Base-by-base conservation (phyloP, 805 yeast species). In the Maudiozyma barnettii region DNA sequence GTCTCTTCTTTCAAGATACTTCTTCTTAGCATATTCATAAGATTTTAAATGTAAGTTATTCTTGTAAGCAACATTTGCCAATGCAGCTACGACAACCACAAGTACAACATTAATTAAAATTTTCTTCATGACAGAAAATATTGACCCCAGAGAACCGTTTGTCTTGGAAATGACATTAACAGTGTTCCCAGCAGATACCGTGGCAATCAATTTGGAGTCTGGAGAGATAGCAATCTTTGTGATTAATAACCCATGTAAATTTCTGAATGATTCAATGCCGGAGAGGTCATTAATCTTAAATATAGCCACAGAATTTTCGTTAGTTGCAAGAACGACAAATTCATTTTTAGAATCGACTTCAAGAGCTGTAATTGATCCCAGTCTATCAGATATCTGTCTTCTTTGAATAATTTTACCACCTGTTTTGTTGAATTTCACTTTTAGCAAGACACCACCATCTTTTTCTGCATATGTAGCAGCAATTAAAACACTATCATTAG, bases 171-270 rank as follows among this genome's bases (percentile, higher is more conserved):
- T 66, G 8, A 87, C 78, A 54, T 75, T 78, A 26, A 88, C 75
- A 1, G 87, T 74, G 51, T 83, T 81, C 2, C 93, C 85, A 1
- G 90, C 95, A 31, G 91, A 82, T 0, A 79, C 82, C 20, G 87
- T 76, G 2, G 87, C 91, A 43, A 87, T 65, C 47, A 72, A 73
- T 44, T 75, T 66, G 7, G 90, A 88, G 59, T 78, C 73, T 13
- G 84, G 82, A 4, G 88, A 81, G 50, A 87, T 81, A 2, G 78
- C 69, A 9, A 86, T 78, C 40, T 76, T 74, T 0, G 96, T 88
- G 45, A 88, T 80, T 22, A 95, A 88, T 62, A 85, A 85, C 8
- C 74, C 69, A 61, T 89, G 96, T 46, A 84, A 79, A 50, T 82
- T 76, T 39, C 74, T 74, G 47, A 79, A 68, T 6, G 71, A 66